phyloP scores from a whole-genome alignment of 1,284 basidiomycete genomes.

The Neolentinus lepideus region DNA sequence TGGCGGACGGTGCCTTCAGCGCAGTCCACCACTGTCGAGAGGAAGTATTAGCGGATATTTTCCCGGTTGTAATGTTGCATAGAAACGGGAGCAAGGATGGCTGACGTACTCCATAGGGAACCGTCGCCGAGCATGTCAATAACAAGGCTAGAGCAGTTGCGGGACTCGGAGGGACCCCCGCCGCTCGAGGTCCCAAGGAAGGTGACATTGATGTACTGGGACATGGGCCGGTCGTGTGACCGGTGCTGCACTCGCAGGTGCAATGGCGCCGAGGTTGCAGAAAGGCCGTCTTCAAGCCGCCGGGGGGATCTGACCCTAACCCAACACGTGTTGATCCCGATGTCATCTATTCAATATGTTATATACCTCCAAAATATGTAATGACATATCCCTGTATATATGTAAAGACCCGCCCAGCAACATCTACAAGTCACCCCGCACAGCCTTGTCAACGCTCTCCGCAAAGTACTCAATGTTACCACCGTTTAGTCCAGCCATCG shows the following conservation, averaged over 20 bases:
- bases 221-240: conserved; percentile 5
- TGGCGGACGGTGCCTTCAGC: conserved; percentile 77
- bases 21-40: conserved; percentile 77
- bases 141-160: conserved; percentile 68
- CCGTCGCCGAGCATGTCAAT: conserved; percentile 47
- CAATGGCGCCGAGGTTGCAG: background rate
- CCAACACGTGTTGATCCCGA: background rate
- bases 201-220: conserved; percentile 30
- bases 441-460: conserved; percentile 76
- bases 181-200: conserved; percentile 73
- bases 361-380: no score
- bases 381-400: no score
- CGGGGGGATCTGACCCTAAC: background rate
- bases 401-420: no score
- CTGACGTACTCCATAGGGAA: conserved; percentile 54
- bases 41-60: background rate
- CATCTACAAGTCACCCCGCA: conserved; percentile 67
- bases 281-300: background rate
- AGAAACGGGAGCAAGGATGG: background rate
- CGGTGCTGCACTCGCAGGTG: background rate
- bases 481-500: conserved; percentile 93
- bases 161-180: conserved; percentile 59
- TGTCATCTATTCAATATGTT: background rate
- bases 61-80: background rate
- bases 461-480: conserved; percentile 91